A percentile compares a stretch with the other conserved stretches of the same genome.
Conservation (phyloP, 179 eudicot species). For the Beta corolliflora region DNA sequence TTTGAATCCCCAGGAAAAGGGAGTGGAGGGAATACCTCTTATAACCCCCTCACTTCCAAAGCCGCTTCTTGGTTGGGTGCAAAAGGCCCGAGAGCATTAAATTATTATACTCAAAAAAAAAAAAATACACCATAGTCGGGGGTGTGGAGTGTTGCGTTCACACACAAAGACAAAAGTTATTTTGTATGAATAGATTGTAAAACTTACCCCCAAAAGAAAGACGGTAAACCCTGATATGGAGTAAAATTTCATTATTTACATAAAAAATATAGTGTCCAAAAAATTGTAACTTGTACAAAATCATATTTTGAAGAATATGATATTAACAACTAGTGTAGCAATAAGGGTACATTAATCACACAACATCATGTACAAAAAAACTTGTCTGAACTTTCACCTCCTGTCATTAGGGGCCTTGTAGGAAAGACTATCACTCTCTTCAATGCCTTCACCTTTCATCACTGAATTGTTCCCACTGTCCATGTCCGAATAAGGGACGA, state of each 20-base stretch:
- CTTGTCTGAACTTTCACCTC: background rate
- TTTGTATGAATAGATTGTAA: too few species aligned
- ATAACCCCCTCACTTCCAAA: too few species aligned
- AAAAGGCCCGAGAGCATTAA: too few species aligned
- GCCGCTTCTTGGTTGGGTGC: too few species aligned
- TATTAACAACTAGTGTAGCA: background rate
- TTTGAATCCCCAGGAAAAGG: too few species aligned
- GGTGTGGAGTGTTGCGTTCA: too few species aligned
- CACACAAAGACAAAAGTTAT: too few species aligned
- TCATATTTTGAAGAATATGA: background rate
- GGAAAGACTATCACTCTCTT: conserved; percentile 31
- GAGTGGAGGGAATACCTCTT: too few species aligned
- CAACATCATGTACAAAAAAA: conserved; percentile 26
- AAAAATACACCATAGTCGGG: too few species aligned
- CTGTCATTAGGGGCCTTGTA: conserved; percentile 22
- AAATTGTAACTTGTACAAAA: too few species aligned
- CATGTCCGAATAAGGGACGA: conserved; percentile 19
- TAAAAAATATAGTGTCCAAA: background rate
- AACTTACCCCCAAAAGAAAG: background rate
- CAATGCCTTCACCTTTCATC: conserved; percentile 24
- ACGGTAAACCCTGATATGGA: background rate
- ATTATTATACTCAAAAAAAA: too few species aligned
- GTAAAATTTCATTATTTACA: conserved; percentile 3
- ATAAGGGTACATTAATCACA: background rate
- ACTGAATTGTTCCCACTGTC: conserved; percentile 21